Conservation (phyloP, 2,329 filamentous ascomycete species). For the Gremmenia infestans region DNA sequence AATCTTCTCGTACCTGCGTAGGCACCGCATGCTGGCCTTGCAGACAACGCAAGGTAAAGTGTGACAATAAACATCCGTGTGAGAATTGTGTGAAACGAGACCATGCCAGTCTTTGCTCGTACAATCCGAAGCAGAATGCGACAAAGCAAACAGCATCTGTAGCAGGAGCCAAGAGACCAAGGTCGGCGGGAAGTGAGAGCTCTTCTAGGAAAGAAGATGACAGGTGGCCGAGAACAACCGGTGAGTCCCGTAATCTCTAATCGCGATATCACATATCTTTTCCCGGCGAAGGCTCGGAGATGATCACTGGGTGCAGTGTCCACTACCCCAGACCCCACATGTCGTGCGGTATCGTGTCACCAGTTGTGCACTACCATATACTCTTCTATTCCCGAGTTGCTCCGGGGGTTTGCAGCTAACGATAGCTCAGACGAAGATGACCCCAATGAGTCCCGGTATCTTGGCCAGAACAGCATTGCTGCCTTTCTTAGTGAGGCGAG, state of each 20-base stretch:
- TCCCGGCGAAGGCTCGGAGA: slow-evolving; percentile 8
- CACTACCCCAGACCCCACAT: background rate
- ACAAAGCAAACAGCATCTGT: slow-evolving; percentile 16
- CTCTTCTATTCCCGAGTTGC: background rate
- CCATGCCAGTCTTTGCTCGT: slow-evolving; percentile 59
- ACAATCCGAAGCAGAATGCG: slow-evolving; percentile 53
- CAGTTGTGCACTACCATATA: background rate
- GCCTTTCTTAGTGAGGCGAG: slow-evolving; percentile 55
- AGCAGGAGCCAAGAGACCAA: slow-evolving; percentile 23
- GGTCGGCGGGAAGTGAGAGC: slow-evolving; percentile 27
- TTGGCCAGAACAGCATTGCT: slow-evolving; percentile 64
- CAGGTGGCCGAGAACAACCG: slow-evolving; percentile 30
- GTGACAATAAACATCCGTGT: slow-evolving; percentile 63
- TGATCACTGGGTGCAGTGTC: background rate
- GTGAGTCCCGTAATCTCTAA: slow-evolving; percentile 16
- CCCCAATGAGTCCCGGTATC: slow-evolving; percentile 51
- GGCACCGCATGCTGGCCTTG: slow-evolving; percentile 55
- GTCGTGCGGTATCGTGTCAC: background rate
- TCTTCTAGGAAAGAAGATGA: slow-evolving; percentile 27
- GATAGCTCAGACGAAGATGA: slow-evolving; percentile 45
- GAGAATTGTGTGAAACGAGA: slow-evolving; percentile 65
- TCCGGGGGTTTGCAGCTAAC: background rate
- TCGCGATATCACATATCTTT: background rate
- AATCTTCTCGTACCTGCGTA: slow-evolving; percentile 12
- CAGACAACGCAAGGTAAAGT: slow-evolving; percentile 64